Evolutionary conservation across 1,284 basidiomycete genomes (phyloP), one percentile per base, ranked within the genome.

Genomic region (Wallemia ichthyophaga): DNA sequence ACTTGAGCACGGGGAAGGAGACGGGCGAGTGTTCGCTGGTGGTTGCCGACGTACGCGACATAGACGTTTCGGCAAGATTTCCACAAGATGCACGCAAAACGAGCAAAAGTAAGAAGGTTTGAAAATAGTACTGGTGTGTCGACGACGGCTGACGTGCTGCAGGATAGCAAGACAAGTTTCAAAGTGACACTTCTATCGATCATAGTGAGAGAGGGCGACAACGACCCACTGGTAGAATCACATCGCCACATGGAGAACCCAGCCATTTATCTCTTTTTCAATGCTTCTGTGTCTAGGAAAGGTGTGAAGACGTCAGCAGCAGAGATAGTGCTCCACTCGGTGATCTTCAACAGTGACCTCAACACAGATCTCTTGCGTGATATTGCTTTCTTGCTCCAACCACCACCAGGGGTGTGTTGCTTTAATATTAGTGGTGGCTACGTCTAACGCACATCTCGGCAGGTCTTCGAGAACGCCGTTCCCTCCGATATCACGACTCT

Each of bases 391-490:
- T 11, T 48, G 37, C 37, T 48, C 5, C 9, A 48, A 48, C 11
- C 37, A 21, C 37, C 37, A 0, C 61, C 61, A 11, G 65, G 64
- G 3, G 65, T 62, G 55, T 27, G 62, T 58, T 7, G 2, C 17
- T 24, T 60, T 56, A 19, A 58, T 58, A 5, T 37, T 32, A 33
- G n/a, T n/a, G n/a, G n/a, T n/a, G n/a, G n/a, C n/a, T n/a, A n/a
- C n/a, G n/a, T 59, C 28, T 27, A 28, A 58, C 27, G 58, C 19
- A 54, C n/a, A 59, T 32, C 7, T 0, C 37, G 7, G 5, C 62
- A 88, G 79, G 83, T 84, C 0, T 96, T 98, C 67, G 89, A 94
- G 67, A 78, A 87, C 56, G 87, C 95, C 15, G 79, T 88, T 23
- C 92, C 92, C 0, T 89, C 78, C 62, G 91, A 96, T 67, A 73